Conservation (phyloP, 805 yeast genomes). For the Myxozyma geophila region DNA sequence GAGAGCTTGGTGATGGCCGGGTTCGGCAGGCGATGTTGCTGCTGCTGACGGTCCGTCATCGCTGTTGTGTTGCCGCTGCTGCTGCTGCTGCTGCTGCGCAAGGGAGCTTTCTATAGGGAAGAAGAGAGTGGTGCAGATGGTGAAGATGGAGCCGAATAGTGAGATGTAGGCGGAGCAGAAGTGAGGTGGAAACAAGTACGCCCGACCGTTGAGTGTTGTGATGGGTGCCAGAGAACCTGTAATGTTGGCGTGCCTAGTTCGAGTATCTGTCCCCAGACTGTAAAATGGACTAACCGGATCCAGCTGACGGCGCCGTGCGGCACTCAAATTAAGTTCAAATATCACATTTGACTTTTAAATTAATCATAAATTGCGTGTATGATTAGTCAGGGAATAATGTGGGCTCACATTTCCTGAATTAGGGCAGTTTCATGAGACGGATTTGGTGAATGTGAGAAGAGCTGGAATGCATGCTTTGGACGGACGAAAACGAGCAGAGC, state of each 20-base stretch:
- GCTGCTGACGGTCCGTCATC: constrained; percentile 7
- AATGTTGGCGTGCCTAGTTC: too few relatives aligned
- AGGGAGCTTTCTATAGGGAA: neutral
- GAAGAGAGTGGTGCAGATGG: neutral
- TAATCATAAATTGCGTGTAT: too few relatives aligned
- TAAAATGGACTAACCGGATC: neutral
- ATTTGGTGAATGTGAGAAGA: too few relatives aligned
- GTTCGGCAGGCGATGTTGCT: neutral
- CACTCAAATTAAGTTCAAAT: constrained; percentile 12
- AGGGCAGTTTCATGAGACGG: too few relatives aligned
- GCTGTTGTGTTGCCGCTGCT: neutral
- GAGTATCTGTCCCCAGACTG: neutral
- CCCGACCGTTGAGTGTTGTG: neutral
- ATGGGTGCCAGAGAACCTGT: too few relatives aligned
- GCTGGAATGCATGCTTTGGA: too few relatives aligned
- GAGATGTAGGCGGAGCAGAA: neutral
- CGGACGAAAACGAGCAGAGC: too few relatives aligned
- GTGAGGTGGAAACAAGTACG: neutral
- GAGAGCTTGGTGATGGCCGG: neutral
- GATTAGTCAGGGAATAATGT: too few relatives aligned
- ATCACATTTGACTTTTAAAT: neutral
- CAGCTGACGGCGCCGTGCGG: constrained; percentile 26
- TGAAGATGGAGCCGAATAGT: neutral
- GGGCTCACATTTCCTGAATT: too few relatives aligned
- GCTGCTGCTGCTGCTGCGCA: too few relatives aligned